These are phyloP conservation scores for Lepidium didymum DNA, from an alignment of 345 rosid genomes.

Conservation along the genomic window DNA sequence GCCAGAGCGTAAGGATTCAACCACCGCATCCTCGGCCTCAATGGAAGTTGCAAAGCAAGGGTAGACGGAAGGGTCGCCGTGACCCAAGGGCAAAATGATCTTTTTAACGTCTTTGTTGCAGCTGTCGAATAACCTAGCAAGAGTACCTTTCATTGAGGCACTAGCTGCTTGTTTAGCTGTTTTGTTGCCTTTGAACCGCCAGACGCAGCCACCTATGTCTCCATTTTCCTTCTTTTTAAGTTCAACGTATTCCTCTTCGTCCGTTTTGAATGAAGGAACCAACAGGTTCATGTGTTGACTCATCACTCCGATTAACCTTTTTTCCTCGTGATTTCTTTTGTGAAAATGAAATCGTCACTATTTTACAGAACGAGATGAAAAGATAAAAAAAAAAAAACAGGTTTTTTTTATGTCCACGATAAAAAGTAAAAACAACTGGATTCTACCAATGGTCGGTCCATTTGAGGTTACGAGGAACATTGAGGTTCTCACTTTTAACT, in stretches of 20 bases:
- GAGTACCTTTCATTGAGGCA: constrained; percentile 29
- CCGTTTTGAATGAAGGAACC: constrained; percentile 3
- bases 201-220: not conserved
- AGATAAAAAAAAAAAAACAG: no score
- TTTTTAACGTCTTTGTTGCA: constrained; percentile 30
- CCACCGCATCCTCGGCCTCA: constrained; percentile 45
- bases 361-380: not conserved
- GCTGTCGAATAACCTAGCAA: constrained; percentile 21
- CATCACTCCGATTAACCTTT: not conserved
- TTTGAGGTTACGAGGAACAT: not conserved
- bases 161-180: constrained; percentile 18
- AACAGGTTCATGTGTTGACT: constrained; percentile 10
- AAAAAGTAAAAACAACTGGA: not conserved
- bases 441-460: not conserved
- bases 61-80: constrained; percentile 61
- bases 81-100: constrained; percentile 38
- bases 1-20: constrained; percentile 41
- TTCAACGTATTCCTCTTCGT: not conserved
- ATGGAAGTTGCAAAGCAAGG: constrained; percentile 39
- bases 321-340: not conserved
- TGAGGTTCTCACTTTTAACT: not conserved
- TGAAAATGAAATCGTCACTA: not conserved
- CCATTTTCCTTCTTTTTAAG: not conserved
- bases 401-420: not conserved
- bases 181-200: constrained; percentile 29